Percentiles rank a stretch among this genome's conserved stretches.
Conservation (phyloP, 108 stramenopile genomes). For the Nitzschia putrida region DNA sequence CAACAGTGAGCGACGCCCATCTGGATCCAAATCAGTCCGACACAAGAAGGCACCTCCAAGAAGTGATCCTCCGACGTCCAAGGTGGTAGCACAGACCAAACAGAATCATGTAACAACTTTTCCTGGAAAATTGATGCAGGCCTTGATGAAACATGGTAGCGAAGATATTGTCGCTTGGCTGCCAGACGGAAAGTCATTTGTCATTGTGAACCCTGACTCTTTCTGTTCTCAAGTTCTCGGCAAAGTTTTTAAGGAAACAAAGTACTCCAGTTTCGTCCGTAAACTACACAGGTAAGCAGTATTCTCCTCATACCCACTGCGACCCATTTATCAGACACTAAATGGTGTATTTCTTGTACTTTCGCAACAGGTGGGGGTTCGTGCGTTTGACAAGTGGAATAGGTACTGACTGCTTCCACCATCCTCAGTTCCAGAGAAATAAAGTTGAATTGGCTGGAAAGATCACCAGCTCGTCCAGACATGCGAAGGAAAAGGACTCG, state of each 20-base stretch:
- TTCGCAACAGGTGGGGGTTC: constrained; percentile 51
- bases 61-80: too few species aligned
- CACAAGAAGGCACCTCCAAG: too few species aligned
- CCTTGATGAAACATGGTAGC: constrained; percentile 34
- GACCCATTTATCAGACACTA: too few species aligned
- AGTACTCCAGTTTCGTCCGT: constrained; percentile 58
- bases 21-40: too few species aligned
- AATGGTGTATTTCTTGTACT: too few species aligned
- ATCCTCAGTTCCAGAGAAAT: constrained; percentile 48
- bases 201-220: constrained; percentile 43
- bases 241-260: constrained; percentile 44
- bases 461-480: constrained; percentile 33
- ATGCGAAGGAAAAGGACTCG: constrained; percentile 14
- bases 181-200: constrained; percentile 65
- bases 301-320: too few species aligned
- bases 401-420: constrained; percentile 65
- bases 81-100: neutral
- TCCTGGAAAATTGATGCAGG: constrained; percentile 51
- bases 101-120: constrained; percentile 34
- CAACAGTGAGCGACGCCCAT: too few species aligned
- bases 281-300: constrained; percentile 49
- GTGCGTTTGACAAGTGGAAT: constrained; percentile 55
- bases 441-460: constrained; percentile 37
- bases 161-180: constrained; percentile 57
- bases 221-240: constrained; percentile 43